Conservation (phyloP, 140 eudicot species). For the Anethum foeniculum region DNA sequence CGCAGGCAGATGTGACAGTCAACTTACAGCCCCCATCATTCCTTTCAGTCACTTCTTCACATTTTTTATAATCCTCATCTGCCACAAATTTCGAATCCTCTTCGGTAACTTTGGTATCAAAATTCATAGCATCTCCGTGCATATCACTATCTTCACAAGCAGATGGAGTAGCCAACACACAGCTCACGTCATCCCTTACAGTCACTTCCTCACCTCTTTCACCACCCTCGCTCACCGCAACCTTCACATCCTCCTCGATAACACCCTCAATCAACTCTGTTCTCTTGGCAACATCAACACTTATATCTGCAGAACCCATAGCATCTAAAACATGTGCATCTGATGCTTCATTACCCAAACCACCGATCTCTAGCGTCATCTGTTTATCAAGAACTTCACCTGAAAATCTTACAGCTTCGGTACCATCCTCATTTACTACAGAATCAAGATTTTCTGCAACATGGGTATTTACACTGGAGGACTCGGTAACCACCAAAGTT, state of each 20-base stretch:
- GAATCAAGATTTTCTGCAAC: not conserved
- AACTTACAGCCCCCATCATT: not conserved
- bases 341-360: not conserved
- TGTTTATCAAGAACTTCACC: not conserved
- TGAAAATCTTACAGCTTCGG: not conserved
- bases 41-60: not conserved
- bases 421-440: not conserved
- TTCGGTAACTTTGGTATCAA: not conserved
- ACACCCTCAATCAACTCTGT: not conserved
- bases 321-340: not conserved
- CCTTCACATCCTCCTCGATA: slow-evolving; percentile 7
- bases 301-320: not conserved
- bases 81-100: not conserved
- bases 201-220: not conserved
- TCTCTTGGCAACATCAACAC: not conserved
- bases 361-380: not conserved
- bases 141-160: not conserved
- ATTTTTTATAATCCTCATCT: not conserved
- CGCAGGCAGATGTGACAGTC: not conserved
- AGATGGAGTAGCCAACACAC: not conserved
- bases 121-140: not conserved
- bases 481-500: not conserved
- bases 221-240: not conserved
- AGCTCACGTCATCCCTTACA: not conserved
- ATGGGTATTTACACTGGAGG: not conserved